Conservation (phyloP, 345 rosid genomes). For the Eucalyptus regnans region DNA sequence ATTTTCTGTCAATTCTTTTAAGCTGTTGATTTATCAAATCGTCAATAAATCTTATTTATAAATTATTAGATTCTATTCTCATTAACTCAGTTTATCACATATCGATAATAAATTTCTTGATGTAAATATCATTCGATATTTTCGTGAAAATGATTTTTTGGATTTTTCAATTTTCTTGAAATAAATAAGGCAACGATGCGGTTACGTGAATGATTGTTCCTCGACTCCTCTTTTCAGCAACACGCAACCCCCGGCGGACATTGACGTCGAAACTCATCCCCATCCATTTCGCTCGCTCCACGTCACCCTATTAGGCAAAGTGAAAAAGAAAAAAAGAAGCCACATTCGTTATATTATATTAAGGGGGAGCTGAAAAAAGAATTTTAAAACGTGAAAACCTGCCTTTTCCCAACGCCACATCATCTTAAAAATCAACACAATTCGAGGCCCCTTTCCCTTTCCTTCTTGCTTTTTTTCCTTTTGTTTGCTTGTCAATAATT, state of each 20-base stretch:
- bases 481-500: not conserved
- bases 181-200: not conserved
- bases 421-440: not conserved
- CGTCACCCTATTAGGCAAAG: not conserved
- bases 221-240: not conserved
- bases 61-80: not conserved
- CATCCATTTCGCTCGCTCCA: not conserved
- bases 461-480: not conserved
- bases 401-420: not conserved
- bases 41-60: not conserved
- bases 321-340: not conserved
- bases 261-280: not conserved
- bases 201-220: not conserved
- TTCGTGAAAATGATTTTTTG: too few relatives aligned
- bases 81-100: accelerated
- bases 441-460: not conserved
- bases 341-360: not conserved
- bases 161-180: not conserved
- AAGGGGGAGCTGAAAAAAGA: not conserved
- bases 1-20: too few relatives aligned
- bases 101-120: not conserved
- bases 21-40: too few relatives aligned
- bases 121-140: not conserved
- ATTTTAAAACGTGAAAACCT: not conserved
- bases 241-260: accelerated